Evolutionary conservation across 106 monocot species (phyloP).

Genomic region (Dactylorhiza incarnata): DNA sequence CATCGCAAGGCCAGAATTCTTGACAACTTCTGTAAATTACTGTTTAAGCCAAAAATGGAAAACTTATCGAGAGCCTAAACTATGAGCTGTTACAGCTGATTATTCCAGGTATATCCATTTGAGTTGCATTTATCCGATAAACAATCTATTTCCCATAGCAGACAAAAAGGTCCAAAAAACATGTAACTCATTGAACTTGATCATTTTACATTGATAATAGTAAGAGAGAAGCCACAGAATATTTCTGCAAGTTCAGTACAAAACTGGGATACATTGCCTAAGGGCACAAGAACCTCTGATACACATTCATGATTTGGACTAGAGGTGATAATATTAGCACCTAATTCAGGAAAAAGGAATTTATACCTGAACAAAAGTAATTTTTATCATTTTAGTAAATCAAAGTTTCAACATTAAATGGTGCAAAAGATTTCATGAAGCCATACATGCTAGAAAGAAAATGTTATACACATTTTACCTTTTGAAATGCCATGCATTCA

Average conservation of each 20-base stretch:
- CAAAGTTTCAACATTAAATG: background rate
- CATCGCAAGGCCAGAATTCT: background rate
- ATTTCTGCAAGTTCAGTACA: background rate
- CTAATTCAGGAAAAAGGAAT: background rate
- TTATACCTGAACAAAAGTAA: background rate
- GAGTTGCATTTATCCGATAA: background rate
- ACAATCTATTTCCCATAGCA: background rate
- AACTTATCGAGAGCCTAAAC: background rate
- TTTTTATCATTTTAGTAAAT: background rate
- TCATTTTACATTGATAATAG: background rate
- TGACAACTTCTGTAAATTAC: background rate
- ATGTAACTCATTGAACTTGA: background rate
- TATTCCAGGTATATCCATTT: background rate
- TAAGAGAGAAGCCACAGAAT: background rate
- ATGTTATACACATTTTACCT: background rate
- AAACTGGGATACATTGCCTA: background rate
- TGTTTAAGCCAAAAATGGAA: background rate
- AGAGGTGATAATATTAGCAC: no score
- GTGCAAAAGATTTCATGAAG: background rate
- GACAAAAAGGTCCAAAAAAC: background rate
- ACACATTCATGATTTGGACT: no score
- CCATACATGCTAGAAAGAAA: background rate
- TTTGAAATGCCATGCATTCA: background rate
- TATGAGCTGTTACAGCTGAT: background rate
- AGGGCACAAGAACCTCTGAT: no score